phyloP scores from a whole-genome alignment of 148 eudicot species.

The Pharnaceum exiguum region DNA sequence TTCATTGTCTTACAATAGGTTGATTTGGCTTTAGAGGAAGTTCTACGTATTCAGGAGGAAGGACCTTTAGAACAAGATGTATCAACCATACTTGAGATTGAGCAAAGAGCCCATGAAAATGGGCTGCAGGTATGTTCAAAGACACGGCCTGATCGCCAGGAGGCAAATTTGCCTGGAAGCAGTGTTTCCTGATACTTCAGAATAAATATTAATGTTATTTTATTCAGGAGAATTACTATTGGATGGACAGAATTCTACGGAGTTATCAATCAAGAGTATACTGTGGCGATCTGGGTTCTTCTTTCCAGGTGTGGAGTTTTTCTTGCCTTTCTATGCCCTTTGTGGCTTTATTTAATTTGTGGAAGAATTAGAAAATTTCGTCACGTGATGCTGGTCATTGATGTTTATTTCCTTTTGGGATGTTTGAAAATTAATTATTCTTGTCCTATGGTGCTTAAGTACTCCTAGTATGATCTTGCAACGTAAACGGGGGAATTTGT shows the following conservation, averaged over 20 bases:
- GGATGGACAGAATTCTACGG: slow-evolving; percentile 77
- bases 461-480: too few relatives aligned
- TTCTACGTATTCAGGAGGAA: slow-evolving; percentile 66
- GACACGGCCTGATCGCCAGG: not conserved
- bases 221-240: slow-evolving; percentile 68
- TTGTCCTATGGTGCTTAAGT: not conserved
- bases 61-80: slow-evolving; percentile 81
- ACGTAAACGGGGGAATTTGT: too few relatives aligned
- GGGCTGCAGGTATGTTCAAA: slow-evolving; percentile 57
- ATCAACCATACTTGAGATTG: slow-evolving; percentile 68
- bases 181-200: too few relatives aligned
- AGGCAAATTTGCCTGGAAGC: not conserved
- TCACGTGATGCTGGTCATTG: too few relatives aligned
- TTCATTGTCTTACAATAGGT: slow-evolving; percentile 39
- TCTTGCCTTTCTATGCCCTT: not conserved
- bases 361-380: too few relatives aligned
- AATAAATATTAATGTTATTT: not conserved
- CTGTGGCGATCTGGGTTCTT: slow-evolving; percentile 65
- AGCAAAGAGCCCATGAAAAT: slow-evolving; percentile 83
- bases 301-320: slow-evolving; percentile 49
- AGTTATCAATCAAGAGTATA: slow-evolving; percentile 87
- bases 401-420: too few relatives aligned
- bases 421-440: too few relatives aligned
- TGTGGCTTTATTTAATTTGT: too few relatives aligned
- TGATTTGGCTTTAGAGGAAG: slow-evolving; percentile 76